Percentiles rank a stretch among this genome's conserved stretches.
phyloP scores from a whole-genome alignment of 805 yeast genomes.

The Metschnikowia lochheadii region DNA sequence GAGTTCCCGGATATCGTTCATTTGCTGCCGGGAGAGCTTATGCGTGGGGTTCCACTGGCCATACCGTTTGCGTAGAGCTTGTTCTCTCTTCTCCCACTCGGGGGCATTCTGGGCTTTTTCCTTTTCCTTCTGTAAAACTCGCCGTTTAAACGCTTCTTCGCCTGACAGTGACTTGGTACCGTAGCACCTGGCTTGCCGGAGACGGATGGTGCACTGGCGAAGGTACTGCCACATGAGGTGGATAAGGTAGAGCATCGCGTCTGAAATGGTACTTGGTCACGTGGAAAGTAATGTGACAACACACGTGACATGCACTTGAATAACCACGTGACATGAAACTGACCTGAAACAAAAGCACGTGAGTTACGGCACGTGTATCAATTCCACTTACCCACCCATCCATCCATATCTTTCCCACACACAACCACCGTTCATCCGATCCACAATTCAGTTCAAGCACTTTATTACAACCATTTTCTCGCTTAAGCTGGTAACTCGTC shows the following conservation, averaged over 20 bases:
- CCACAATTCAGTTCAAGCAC: no score
- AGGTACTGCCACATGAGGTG: constrained; percentile 1
- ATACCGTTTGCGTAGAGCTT: constrained; percentile 58
- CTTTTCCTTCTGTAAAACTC: constrained; percentile 19
- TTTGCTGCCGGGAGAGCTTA: constrained; percentile 62
- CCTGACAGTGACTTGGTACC: constrained; percentile 1
- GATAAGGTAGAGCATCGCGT: background rate
- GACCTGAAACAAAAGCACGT: no score
- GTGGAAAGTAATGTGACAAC: background rate
- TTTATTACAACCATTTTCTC: no score
- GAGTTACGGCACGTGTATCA: no score
- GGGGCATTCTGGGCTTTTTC: constrained; percentile 40
- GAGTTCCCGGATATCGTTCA: constrained; percentile 58
- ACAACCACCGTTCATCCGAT: no score
- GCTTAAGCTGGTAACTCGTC: no score
- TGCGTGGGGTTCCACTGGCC: constrained; percentile 67
- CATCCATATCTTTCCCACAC: no score
- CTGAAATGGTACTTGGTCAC: background rate
- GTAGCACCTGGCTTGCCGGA: background rate
- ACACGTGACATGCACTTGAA: background rate
- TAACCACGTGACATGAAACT: no score
- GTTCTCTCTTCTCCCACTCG: constrained; percentile 69
- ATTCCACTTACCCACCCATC: no score
- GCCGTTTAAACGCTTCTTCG: constrained; percentile 15
- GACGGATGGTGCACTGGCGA: background rate